phyloP scores from a whole-genome alignment of 1,139 yeast species.

The Candida sanyaensis region DNA sequence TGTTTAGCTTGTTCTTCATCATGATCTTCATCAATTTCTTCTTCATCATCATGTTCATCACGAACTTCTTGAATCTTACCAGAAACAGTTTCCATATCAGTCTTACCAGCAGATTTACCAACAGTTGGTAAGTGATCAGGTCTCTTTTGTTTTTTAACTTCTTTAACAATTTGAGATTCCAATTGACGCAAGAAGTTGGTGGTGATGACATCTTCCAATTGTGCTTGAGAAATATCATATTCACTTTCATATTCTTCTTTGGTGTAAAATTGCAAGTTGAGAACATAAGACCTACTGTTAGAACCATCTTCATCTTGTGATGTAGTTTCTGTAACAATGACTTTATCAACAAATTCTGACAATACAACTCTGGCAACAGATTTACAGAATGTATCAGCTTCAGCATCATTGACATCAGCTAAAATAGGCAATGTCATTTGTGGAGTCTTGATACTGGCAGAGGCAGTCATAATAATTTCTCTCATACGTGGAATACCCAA shows the following conservation, averaged over 20 bases:
- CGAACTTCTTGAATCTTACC: slow-evolving; percentile 36
- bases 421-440: slow-evolving; percentile 93
- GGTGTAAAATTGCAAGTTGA: slow-evolving; percentile 75
- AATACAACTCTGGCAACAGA: slow-evolving; percentile 82
- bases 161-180: slow-evolving; percentile 74
- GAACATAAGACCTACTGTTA: slow-evolving; percentile 71
- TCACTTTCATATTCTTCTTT: slow-evolving; percentile 78
- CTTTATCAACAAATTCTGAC: slow-evolving; percentile 86
- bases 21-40: slow-evolving; percentile 70
- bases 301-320: slow-evolving; percentile 51
- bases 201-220: slow-evolving; percentile 71
- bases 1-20: slow-evolving; percentile 50
- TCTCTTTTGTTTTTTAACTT: slow-evolving; percentile 78
- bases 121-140: slow-evolving; percentile 58
- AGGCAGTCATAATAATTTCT: slow-evolving; percentile 99
- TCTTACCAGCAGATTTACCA: slow-evolving; percentile 72
- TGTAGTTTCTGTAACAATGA: slow-evolving; percentile 86
- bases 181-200: slow-evolving; percentile 66
- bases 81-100: slow-evolving; percentile 39
- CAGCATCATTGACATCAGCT: slow-evolving; percentile 75
- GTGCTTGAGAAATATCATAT: slow-evolving; percentile 82
- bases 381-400: slow-evolving; percentile 93
- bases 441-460: slow-evolving; percentile 92
- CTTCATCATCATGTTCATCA: slow-evolving; percentile 50
- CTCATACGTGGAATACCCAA: slow-evolving; percentile 99